phyloP scores from a whole-genome alignment of 192 early-diverging fungal genomes.

The Umbelopsis isabellina region DNA sequence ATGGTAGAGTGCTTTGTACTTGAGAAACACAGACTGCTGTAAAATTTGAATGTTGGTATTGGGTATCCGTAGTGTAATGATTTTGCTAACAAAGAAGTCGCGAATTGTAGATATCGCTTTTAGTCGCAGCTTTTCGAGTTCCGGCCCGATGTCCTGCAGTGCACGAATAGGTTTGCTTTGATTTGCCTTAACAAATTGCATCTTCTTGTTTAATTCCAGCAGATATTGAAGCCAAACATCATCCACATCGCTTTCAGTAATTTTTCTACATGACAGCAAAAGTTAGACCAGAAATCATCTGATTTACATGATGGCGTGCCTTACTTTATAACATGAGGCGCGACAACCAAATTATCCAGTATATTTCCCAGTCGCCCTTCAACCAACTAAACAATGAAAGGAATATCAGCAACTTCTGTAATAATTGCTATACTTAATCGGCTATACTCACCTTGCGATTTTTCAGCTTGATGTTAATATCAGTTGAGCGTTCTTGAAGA shows the following conservation, averaged over 20 bases:
- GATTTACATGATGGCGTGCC: neutral
- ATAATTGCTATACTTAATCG: neutral
- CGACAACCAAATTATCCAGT: slow-evolving; percentile 86
- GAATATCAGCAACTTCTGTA: neutral
- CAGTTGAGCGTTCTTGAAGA: slow-evolving; percentile 80
- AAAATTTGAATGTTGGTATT: slow-evolving; percentile 93
- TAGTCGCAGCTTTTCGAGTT: slow-evolving; percentile 86
- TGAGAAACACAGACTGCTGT: slow-evolving; percentile 89
- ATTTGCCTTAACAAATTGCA: slow-evolving; percentile 78
- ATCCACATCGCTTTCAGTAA: slow-evolving; percentile 92
- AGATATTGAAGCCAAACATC: slow-evolving; percentile 86
- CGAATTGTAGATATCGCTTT: slow-evolving; percentile 85
- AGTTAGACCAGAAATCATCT: neutral
- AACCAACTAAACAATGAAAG: slow-evolving; percentile 45
- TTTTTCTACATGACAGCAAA: slow-evolving; percentile 60
- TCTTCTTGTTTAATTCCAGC: slow-evolving; percentile 86
- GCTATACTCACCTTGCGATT: slow-evolving; percentile 72
- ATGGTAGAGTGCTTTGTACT: slow-evolving; percentile 89
- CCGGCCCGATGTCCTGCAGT: slow-evolving; percentile 86
- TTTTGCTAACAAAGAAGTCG: slow-evolving; percentile 85
- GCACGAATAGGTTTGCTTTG: slow-evolving; percentile 78
- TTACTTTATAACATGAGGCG: slow-evolving; percentile 69
- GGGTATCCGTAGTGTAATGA: slow-evolving; percentile 83
- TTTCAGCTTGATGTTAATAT: slow-evolving; percentile 80
- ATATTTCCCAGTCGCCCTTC: slow-evolving; percentile 74